Conservation (phyloP, 1,284 basidiomycete genomes). For the Ceratobasidium sp. region DNA sequence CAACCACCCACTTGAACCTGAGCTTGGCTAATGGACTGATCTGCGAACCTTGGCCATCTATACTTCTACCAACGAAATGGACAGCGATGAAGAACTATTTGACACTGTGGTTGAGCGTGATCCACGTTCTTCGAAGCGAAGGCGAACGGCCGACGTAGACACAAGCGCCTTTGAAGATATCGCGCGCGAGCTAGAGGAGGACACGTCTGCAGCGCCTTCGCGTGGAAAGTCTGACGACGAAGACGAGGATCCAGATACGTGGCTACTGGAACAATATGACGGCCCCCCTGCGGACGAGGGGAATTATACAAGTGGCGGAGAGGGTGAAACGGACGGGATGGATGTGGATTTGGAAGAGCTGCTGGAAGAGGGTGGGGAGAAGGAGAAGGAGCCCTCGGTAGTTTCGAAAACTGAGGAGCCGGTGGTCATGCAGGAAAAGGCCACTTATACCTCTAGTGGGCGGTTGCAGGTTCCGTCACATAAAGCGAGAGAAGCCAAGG, state of each 20-base stretch:
- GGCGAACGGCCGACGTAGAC: not conserved
- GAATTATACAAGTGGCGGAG: constrained; percentile 17
- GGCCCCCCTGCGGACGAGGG: not conserved
- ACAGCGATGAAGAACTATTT: constrained; percentile 36
- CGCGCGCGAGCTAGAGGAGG: constrained; percentile 41
- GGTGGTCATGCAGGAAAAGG: constrained; percentile 9
- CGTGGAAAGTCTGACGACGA: constrained; percentile 15
- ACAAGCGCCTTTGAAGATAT: constrained; percentile 28
- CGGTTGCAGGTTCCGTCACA: constrained; percentile 36
- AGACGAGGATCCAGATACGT: constrained; percentile 40
- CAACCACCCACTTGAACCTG: too few species aligned
- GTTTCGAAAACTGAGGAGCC: not conserved
- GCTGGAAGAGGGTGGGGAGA: constrained; percentile 4
- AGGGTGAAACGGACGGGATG: constrained; percentile 15
- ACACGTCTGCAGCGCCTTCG: not conserved
- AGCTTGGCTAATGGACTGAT: too few species aligned
- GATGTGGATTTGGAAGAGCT: constrained; percentile 8
- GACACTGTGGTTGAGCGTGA: not conserved
- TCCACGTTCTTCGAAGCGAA: not conserved
- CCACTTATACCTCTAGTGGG: constrained; percentile 38
- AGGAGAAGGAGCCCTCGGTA: not conserved
- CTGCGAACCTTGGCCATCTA: too few species aligned
- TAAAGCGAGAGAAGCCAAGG: constrained; percentile 40
- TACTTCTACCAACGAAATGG: not conserved
- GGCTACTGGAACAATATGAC: constrained; percentile 27